Evolutionary conservation across 176 grass and related monocot genomes (phyloP).

Genomic region (Avena insularis): DNA sequence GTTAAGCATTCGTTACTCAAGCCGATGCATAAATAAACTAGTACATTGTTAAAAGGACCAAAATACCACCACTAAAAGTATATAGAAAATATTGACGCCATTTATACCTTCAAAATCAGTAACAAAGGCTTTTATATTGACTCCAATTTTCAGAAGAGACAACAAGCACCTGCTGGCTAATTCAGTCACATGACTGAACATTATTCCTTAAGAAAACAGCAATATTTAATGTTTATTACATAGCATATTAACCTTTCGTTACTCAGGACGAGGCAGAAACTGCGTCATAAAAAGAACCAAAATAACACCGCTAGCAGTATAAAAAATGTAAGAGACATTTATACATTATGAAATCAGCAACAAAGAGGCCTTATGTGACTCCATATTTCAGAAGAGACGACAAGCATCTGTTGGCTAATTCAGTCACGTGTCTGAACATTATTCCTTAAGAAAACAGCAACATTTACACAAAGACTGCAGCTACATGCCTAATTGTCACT

Average conservation of each 20-base stretch:
- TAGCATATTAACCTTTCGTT: too few relatives aligned
- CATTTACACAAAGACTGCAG: conserved; percentile 15
- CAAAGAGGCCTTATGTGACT: not conserved
- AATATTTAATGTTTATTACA: not conserved
- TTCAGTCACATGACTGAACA: conserved; percentile 19
- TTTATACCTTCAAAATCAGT: not conserved
- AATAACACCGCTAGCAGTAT: not conserved
- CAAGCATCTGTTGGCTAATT: conserved; percentile 13
- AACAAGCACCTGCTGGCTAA: conserved; percentile 7
- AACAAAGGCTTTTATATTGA: not conserved
- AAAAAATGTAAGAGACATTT: too few relatives aligned
- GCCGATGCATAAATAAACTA: too few relatives aligned
- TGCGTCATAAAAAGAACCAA: not conserved
- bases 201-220: not conserved
- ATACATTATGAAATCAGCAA: not conserved
- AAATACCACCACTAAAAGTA: not conserved
- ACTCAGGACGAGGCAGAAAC: too few relatives aligned
- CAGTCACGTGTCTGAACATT: conserved; percentile 6
- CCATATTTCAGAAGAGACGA: conserved; percentile 11
- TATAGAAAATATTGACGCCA: too few relatives aligned
- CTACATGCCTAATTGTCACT: not conserved
- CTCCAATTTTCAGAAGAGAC: conserved; percentile 13
- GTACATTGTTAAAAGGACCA: not conserved
- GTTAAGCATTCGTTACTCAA: too few relatives aligned
- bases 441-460: not conserved